Conservation (phyloP, 2,329 filamentous ascomycete species). For the Aspergillus uvarum region DNA sequence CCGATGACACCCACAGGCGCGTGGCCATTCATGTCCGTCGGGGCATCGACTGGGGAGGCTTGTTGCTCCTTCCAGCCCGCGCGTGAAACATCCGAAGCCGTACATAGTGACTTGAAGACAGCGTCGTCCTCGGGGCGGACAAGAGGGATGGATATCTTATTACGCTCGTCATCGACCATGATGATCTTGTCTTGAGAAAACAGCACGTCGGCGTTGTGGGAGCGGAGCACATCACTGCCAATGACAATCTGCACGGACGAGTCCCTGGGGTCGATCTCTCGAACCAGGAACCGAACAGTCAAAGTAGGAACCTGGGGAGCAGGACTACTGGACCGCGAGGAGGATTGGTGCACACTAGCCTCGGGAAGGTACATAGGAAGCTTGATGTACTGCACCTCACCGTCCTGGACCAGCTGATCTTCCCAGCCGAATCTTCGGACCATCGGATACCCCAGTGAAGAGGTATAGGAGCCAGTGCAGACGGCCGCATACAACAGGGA, state of each 20-base stretch:
- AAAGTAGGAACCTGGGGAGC: constrained; percentile 79
- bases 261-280: constrained; percentile 50
- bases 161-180: constrained; percentile 80
- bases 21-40: constrained; percentile 23
- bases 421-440: constrained; percentile 71
- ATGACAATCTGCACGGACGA: constrained; percentile 78
- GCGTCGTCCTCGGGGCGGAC: constrained; percentile 86
- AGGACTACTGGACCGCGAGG: constrained; percentile 70
- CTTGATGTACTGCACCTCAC: constrained; percentile 68
- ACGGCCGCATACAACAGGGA: constrained; percentile 87
- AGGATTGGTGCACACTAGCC: constrained; percentile 72
- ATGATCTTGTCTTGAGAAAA: constrained; percentile 90
- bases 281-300: constrained; percentile 74
- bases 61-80: constrained; percentile 7
- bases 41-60: constrained; percentile 2
- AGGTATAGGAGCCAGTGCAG: constrained; percentile 87
- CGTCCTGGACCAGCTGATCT: constrained; percentile 64
- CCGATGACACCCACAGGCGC: constrained; percentile 35
- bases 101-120: constrained; percentile 74
- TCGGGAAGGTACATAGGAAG: constrained; percentile 87
- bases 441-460: constrained; percentile 73
- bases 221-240: constrained; percentile 81
- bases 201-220: constrained; percentile 84
- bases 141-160: constrained; percentile 85
- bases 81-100: constrained; percentile 42